Evolutionary conservation across 805 yeast genomes (phyloP).

Genomic region (Metschnikowia corniflorae): DNA sequence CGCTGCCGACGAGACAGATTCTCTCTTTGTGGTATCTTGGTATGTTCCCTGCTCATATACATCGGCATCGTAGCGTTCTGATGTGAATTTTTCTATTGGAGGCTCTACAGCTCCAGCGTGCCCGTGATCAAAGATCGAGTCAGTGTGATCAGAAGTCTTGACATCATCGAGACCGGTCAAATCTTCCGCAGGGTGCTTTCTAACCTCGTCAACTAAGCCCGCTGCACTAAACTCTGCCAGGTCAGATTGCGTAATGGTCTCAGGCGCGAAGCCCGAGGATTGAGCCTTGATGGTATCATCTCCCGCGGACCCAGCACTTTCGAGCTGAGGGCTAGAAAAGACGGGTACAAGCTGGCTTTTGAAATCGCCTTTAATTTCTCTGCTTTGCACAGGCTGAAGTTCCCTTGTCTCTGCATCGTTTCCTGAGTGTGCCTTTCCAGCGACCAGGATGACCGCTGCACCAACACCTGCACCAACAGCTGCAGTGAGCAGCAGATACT

Average conservation of each 20-base stretch:
- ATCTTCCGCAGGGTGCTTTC: constrained; percentile 24
- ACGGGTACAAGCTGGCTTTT: background rate
- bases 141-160: constrained; percentile 14
- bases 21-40: constrained; percentile 13
- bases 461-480: constrained; percentile 2
- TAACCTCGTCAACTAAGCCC: constrained; percentile 23
- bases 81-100: constrained; percentile 27
- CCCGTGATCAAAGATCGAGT: constrained; percentile 1
- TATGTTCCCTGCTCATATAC: background rate
- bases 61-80: constrained; percentile 14
- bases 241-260: constrained; percentile 2
- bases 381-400: no score
- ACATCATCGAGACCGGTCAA: constrained; percentile 25
- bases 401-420: background rate
- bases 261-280: background rate
- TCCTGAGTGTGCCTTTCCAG: background rate
- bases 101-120: constrained; percentile 27
- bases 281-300: background rate
- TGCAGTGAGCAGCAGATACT: constrained; percentile 8
- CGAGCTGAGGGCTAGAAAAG: no score
- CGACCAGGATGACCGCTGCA: constrained; percentile 2
- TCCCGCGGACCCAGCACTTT: background rate
- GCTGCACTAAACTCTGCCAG: constrained; percentile 1
- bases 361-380: background rate
- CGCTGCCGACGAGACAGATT: constrained; percentile 28